A percentile compares a stretch with the other conserved stretches of the same genome.
phyloP scores from a whole-genome alignment of 768 basidiomycete genomes.

The Pleurotus tuoliensis region DNA sequence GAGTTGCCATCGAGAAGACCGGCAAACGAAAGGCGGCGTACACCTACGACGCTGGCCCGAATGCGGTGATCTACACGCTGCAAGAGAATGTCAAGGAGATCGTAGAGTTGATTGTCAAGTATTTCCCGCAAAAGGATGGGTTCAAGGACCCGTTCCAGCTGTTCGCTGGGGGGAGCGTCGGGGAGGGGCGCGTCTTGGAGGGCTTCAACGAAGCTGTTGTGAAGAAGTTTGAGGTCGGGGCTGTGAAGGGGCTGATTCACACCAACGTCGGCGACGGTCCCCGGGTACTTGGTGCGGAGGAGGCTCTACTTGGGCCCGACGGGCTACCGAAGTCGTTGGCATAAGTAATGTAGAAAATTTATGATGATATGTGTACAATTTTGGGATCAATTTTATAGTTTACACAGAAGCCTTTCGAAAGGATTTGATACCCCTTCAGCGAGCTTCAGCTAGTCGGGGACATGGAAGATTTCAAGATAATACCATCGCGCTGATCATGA shows the following conservation, averaged over 20 bases:
- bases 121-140: slow-evolving; percentile 79
- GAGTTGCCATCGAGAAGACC: slow-evolving; percentile 56
- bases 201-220: slow-evolving; percentile 82
- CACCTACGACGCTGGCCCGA: slow-evolving; percentile 99
- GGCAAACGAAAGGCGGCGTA: slow-evolving; percentile 82
- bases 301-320: slow-evolving; percentile 59
- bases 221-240: slow-evolving; percentile 65
- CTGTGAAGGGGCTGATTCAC: slow-evolving; percentile 88
- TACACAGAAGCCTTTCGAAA: neutral
- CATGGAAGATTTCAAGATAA: neutral
- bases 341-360: neutral
- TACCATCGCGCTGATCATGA: neutral
- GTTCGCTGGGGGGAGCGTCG: slow-evolving; percentile 35
- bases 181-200: slow-evolving; percentile 46
- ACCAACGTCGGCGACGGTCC: slow-evolving; percentile 93
- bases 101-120: slow-evolving; percentile 67
- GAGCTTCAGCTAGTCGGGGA: neutral
- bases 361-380: neutral
- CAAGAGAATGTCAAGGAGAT: slow-evolving; percentile 77
- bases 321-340: slow-evolving; percentile 62
- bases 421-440: too few relatives aligned
- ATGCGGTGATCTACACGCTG: slow-evolving; percentile 93
- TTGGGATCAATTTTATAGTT: neutral
- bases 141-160: slow-evolving; percentile 77
- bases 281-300: slow-evolving; percentile 55